Evolutionary conservation across 2,329 filamentous ascomycete genomes (phyloP), one percentile per base, ranked within the genome.

Genomic region (Davidsoniella eucalypti): DNA sequence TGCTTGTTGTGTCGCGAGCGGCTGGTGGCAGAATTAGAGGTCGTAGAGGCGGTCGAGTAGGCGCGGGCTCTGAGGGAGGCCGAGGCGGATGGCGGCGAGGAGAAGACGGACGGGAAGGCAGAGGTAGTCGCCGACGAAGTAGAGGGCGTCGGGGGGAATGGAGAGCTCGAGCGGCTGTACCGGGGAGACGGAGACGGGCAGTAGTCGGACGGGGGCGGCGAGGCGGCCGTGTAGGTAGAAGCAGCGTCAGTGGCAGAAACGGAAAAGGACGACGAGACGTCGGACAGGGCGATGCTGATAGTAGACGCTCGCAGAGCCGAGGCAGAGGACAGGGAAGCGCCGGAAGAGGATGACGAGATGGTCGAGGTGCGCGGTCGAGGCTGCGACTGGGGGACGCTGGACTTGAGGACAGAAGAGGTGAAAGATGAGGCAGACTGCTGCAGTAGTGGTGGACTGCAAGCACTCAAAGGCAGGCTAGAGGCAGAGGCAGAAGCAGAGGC

Each of bases 1-100:
- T 69, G 64, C 57, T 69, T 69, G 65, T 71, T 63, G 39, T 49
- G 49, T 37, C 51, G 47, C 21, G 51, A 52, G 26, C 51, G 51
- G 29, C 49, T 42, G 58, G 57, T 67, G 54, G 67, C 64, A 49
- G 63, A 57, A 55, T 60, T 61, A 54, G 62, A 58, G 54, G 60
- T 58, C 14, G 50, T 14, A 18, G 41, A 41, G 21, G 45, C 40
- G 54, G 55, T 44, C 43, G 57, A 54, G 52, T 56, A 52, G 53
- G 55, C 54, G 46, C 54, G 54, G 44, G 56, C 52, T 50, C 54
- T 50, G 26, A 50, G 56, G 33, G 59, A 58, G 47, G 51, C 56
- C 39, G 59, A 59, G 49, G 50, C 49, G 48, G 44, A 50, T 46
- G 41, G 38, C 23, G 40, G 44, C 39, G 44, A 51, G 44, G 52